phyloP scores from a whole-genome alignment of 1,284 basidiomycete genomes.

The Bjerkandera adusta region DNA sequence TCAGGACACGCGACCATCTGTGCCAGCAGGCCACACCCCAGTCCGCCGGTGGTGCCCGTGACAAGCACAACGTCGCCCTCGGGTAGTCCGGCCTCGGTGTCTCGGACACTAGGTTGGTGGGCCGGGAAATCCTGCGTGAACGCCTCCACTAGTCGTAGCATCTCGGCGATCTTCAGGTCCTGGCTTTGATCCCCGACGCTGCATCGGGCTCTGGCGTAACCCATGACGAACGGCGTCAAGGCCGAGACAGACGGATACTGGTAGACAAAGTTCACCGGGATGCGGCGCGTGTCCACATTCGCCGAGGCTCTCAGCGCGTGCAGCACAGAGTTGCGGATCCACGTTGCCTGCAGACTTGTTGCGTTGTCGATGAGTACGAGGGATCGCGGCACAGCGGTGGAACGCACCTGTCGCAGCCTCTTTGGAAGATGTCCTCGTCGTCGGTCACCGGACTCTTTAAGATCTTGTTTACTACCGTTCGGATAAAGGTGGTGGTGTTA shows the following conservation, averaged over 20 bases:
- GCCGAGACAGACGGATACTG: constrained; percentile 23
- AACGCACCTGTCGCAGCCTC: constrained; percentile 38
- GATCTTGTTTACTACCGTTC: constrained; percentile 23
- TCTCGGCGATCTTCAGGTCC: constrained; percentile 11
- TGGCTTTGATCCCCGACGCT: not conserved
- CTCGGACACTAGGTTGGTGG: constrained; percentile 1
- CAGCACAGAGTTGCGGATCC: constrained; percentile 31
- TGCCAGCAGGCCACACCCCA: constrained; percentile 20
- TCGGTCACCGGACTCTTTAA: constrained; percentile 21
- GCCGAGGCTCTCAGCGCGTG: constrained; percentile 22
- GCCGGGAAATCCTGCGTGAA: constrained; percentile 10
- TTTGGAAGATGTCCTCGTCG: constrained; percentile 35
- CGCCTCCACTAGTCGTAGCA: constrained; percentile 12
- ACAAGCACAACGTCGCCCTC: constrained; percentile 23
- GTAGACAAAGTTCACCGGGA: constrained; percentile 29
- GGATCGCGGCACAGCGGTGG: not conserved
- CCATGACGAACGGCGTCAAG: constrained; percentile 19
- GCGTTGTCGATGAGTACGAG: not conserved
- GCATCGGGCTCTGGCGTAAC: not conserved
- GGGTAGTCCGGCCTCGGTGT: not conserved
- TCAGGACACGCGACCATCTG: constrained; percentile 10
- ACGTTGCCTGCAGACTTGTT: constrained; percentile 22
- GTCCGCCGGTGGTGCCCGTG: constrained; percentile 25
- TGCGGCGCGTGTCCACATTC: constrained; percentile 4
- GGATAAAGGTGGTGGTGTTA: constrained; percentile 23